A percentile compares a stretch with the other conserved stretches of the same genome.
These are phyloP conservation scores for Lolium rigidum DNA, from an alignment of 176 grass and related monocot genomes.

Conservation along the genomic window DNA sequence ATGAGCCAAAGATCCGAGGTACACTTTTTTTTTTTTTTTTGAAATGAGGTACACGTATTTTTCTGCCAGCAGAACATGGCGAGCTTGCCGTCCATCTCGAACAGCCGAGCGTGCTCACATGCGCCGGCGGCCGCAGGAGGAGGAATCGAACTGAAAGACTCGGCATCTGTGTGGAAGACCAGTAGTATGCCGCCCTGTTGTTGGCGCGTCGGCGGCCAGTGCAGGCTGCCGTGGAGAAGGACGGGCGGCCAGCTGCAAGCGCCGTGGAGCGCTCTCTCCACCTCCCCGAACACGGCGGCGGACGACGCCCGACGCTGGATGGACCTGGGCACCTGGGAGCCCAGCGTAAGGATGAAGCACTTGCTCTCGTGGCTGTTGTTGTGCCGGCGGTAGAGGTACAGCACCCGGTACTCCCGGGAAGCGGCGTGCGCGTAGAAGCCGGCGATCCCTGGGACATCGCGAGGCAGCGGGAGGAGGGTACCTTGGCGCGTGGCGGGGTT, in stretches of 20 bases:
- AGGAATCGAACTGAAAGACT: neutral
- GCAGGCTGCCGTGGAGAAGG: neutral
- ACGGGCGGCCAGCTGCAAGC: neutral
- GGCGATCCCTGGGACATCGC: neutral
- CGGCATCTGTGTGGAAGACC: neutral
- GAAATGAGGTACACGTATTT: too few relatives aligned
- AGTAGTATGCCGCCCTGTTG: neutral
- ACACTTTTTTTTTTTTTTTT: too few relatives aligned
- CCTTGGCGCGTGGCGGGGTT: slow-evolving; percentile 6
- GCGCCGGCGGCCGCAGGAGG: neutral
- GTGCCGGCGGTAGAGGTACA: neutral
- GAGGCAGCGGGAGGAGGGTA: neutral
- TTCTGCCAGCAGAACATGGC: neutral
- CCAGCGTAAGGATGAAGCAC: neutral
- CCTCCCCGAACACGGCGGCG: neutral
- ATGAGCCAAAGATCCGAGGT: neutral
- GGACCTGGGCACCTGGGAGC: neutral
- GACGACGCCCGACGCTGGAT: neutral
- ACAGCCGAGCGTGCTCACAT: neutral
- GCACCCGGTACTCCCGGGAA: neutral
- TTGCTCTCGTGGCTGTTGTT: neutral
- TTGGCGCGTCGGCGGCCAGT: neutral
- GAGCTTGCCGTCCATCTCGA: slow-evolving; percentile 5
- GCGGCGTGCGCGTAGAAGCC: neutral
- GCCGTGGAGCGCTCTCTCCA: neutral